phyloP scores from a whole-genome alignment of 73 alveolate genomes.

The Tetrahymena elliotti region DNA sequence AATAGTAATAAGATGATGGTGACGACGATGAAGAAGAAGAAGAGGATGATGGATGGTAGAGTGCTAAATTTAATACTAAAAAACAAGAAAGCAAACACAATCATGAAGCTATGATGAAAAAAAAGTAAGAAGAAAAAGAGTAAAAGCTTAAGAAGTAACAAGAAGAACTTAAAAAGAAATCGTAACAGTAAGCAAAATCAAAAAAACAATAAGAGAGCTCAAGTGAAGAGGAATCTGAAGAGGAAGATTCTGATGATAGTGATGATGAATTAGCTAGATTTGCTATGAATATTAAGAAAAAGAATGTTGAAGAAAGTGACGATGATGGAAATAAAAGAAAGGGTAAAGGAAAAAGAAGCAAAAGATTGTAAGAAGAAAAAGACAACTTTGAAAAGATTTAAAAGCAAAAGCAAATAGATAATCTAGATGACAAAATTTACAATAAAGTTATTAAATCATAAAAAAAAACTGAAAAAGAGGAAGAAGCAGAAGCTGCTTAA shows the following conservation, averaged over 20 bases:
- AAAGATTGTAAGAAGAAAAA: not conserved
- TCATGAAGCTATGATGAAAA: not conserved
- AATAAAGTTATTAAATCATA: not conserved
- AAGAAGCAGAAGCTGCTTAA: not conserved
- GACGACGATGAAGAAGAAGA: not conserved
- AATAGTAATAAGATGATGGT: not conserved
- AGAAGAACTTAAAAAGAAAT: not conserved
- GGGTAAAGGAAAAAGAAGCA: not conserved
- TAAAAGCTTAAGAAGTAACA: not conserved
- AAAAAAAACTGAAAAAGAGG: not conserved
- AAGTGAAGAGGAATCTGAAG: not conserved
- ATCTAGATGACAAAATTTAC: not conserved
- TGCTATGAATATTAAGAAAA: not conserved
- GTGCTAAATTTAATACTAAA: not conserved
- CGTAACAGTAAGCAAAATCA: not conserved
- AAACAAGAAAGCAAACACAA: not conserved
- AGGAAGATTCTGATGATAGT: not conserved
- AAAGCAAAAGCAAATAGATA: not conserved
- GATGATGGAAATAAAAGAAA: not conserved
- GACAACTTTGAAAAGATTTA: not conserved
- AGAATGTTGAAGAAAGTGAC: not conserved
- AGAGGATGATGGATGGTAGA: not conserved
- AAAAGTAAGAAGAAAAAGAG: not conserved
- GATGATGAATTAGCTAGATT: not conserved
- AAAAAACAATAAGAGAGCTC: not conserved